phyloP scores from a whole-genome alignment of 805 yeast genomes.

The Lipomyces sp. region DNA sequence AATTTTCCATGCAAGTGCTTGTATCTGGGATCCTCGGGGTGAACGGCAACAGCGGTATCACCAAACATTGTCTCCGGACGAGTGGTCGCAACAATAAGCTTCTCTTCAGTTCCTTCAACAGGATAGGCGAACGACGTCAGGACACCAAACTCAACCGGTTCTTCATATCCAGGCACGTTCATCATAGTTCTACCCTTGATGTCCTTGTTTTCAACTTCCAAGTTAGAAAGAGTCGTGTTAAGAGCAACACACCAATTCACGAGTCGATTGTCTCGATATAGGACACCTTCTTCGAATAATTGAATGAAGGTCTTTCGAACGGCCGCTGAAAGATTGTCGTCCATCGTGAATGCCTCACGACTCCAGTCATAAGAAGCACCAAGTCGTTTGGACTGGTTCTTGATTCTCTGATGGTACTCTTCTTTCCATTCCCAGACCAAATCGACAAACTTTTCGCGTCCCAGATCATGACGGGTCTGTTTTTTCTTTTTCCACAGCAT shows the following conservation, averaged over 20 bases:
- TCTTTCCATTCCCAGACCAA: conserved; percentile 99
- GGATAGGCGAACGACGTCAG: conserved; percentile 93
- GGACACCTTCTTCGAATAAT: conserved; percentile 91
- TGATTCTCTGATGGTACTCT: conserved; percentile 84
- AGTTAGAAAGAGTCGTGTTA: conserved; percentile 92
- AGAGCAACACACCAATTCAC: conserved; percentile 96
- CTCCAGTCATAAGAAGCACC: conserved; percentile 98
- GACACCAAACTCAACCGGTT: conserved; percentile 91
- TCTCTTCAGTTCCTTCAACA: conserved; percentile 84
- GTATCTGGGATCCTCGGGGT: conserved; percentile 92
- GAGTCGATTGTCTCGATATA: conserved; percentile 90
- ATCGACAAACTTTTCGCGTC: conserved; percentile 85
- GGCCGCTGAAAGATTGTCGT: conserved; percentile 74
- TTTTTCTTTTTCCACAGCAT: conserved; percentile 86
- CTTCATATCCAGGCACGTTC: conserved; percentile 85
- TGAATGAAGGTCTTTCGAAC: conserved; percentile 90
- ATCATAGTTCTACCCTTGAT: conserved; percentile 79
- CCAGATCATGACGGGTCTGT: conserved; percentile 91
- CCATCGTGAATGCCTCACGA: conserved; percentile 91
- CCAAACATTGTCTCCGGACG: conserved; percentile 99
- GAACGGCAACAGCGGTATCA: conserved; percentile 97
- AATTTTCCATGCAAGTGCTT: conserved; percentile 92
- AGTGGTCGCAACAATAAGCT: conserved; percentile 90
- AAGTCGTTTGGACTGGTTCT: conserved; percentile 77
- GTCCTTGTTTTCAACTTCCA: conserved; percentile 94